A percentile compares a stretch with the other conserved stretches of the same genome.
Evolutionary conservation across 2,329 filamentous ascomycete species (phyloP).

Genomic region (Sphaerulina populicola): DNA sequence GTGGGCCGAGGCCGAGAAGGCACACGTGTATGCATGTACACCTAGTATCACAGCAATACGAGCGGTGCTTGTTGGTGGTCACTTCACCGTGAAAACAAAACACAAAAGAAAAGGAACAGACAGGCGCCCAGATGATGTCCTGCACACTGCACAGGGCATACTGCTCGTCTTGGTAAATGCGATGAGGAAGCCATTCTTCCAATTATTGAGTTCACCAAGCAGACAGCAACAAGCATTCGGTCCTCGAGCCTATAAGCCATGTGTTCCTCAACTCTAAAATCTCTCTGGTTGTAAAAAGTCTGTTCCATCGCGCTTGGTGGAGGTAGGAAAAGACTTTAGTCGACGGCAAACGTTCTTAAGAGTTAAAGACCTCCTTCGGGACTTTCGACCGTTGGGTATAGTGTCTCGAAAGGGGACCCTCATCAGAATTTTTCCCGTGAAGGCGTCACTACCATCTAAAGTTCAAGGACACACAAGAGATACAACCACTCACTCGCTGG

Average conservation of each 20-base stretch:
- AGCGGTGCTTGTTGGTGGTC: background rate
- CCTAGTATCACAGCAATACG: background rate
- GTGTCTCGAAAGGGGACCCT: background rate
- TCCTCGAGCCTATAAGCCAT: conserved; percentile 3
- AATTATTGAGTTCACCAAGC: conserved; percentile 1
- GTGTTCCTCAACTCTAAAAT: conserved; percentile 1
- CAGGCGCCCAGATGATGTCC: background rate
- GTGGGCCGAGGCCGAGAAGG: background rate
- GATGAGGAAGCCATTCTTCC: background rate
- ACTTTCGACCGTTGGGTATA: background rate
- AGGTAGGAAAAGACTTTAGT: background rate
- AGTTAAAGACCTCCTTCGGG: background rate
- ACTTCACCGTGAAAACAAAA: background rate
- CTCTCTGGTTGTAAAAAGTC: conserved; percentile 1
- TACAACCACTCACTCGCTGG: too few species aligned
- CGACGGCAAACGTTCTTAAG: conserved; percentile 1
- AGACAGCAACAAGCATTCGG: background rate
- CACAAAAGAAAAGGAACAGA: background rate
- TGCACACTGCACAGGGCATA: background rate
- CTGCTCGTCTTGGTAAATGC: conserved; percentile 6
- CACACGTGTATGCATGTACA: background rate
- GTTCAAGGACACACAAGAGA: too few species aligned
- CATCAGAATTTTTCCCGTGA: background rate
- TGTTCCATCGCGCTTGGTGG: background rate
- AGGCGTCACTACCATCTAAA: background rate